A percentile compares a stretch with the other conserved stretches of the same genome.
Evolutionary conservation across 352 stramenopile species (phyloP).

Genomic region (Pythium phragmiticola): DNA sequence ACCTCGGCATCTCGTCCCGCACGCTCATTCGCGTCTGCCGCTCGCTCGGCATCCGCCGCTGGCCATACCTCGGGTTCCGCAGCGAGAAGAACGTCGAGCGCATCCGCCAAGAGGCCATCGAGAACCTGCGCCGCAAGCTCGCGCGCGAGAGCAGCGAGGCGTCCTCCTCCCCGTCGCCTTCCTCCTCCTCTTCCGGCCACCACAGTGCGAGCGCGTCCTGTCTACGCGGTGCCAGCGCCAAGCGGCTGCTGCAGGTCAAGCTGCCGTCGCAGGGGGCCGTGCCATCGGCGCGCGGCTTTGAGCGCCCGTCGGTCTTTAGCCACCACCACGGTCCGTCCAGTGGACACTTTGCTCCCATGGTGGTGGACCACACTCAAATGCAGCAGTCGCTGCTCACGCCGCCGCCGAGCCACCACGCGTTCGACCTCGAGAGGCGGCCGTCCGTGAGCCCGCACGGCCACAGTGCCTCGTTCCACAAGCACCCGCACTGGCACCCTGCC

Average conservation of each 20-base stretch:
- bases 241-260: slow-evolving; percentile 70
- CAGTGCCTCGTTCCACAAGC: slow-evolving; percentile 12
- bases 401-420: slow-evolving; percentile 33
- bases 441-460: slow-evolving; percentile 18
- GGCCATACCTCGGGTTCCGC: slow-evolving; percentile 78
- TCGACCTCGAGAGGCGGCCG: slow-evolving; percentile 48
- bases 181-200: background rate
- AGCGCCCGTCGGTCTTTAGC: slow-evolving; percentile 4
- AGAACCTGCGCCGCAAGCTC: slow-evolving; percentile 73
- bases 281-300: background rate
- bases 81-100: slow-evolving; percentile 80
- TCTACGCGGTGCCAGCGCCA: slow-evolving; percentile 66
- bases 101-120: slow-evolving; percentile 72
- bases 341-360: background rate
- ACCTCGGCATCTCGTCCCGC: slow-evolving; percentile 73
- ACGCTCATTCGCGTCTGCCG: slow-evolving; percentile 78
- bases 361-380: slow-evolving; percentile 29
- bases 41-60: slow-evolving; percentile 71
- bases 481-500: slow-evolving; percentile 2
- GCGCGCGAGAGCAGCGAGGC: slow-evolving; percentile 42
- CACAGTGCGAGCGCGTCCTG: slow-evolving; percentile 45
- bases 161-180: background rate
- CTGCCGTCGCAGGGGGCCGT: slow-evolving; percentile 24
- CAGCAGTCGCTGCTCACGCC: slow-evolving; percentile 47
- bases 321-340: background rate